phyloP scores from a whole-genome alignment of 352 stramenopile species.

The Plasmopara viticola region DNA sequence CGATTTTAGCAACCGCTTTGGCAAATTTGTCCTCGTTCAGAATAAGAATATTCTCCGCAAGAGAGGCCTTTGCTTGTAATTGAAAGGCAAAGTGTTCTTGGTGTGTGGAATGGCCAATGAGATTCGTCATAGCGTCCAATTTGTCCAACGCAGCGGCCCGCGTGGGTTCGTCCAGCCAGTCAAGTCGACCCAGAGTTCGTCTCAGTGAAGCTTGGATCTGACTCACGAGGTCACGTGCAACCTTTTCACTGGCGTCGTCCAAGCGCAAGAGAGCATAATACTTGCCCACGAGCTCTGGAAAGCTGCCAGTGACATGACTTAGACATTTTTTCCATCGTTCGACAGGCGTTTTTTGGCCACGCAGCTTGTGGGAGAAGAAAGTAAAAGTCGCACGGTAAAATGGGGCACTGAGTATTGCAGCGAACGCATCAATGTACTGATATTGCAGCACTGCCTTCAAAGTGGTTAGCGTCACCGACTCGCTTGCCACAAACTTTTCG shows the following conservation, averaged over 20 bases:
- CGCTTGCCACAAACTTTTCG: slow-evolving; percentile 28
- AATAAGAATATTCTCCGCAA: neutral
- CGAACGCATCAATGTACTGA: slow-evolving; percentile 30
- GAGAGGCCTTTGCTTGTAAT: neutral
- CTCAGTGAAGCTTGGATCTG: slow-evolving; percentile 72
- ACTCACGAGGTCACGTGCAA: slow-evolving; percentile 72
- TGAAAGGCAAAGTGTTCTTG: neutral
- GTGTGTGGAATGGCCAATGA: neutral
- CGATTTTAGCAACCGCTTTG: slow-evolving; percentile 13
- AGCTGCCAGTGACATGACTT: slow-evolving; percentile 12
- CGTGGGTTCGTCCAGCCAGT: slow-evolving; percentile 87
- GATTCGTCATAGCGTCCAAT: neutral
- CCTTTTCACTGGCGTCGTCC: slow-evolving; percentile 53
- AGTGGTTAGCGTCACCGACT: slow-evolving; percentile 31
- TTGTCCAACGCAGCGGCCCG: slow-evolving; percentile 73
- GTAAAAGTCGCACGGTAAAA: slow-evolving; percentile 85
- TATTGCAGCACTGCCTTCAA: slow-evolving; percentile 49
- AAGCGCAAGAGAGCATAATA: slow-evolving; percentile 80
- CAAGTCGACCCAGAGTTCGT: slow-evolving; percentile 64
- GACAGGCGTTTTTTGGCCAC: slow-evolving; percentile 51
- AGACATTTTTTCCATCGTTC: slow-evolving; percentile 46
- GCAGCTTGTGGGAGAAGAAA: slow-evolving; percentile 73
- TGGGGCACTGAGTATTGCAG: slow-evolving; percentile 31
- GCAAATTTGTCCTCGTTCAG: neutral
- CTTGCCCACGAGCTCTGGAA: slow-evolving; percentile 54